phyloP scores from a whole-genome alignment of 192 early-diverging fungal species.

The Mortierella antarctica region DNA sequence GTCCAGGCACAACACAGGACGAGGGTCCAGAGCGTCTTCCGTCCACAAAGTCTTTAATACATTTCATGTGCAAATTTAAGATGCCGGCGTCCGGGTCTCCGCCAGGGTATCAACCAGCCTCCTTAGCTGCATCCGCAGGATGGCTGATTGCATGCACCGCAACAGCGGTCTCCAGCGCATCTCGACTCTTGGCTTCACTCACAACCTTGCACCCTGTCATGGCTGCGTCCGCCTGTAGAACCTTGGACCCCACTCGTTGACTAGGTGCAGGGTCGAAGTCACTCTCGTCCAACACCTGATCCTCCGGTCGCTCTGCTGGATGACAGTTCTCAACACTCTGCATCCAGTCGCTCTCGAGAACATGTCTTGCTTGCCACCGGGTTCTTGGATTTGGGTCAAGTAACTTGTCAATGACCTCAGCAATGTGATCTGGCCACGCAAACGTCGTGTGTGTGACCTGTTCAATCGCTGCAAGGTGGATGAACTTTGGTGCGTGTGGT shows the following conservation, averaged over 20 bases:
- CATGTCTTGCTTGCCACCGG: conserved; percentile 58
- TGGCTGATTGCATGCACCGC: no score
- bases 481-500: conserved; percentile 5
- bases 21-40: no score
- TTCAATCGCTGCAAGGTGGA: conserved; percentile 31
- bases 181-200: conserved; percentile 16
- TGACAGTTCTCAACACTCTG: conserved; percentile 55
- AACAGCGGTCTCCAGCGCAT: background rate
- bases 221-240: conserved; percentile 2
- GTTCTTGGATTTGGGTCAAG: conserved; percentile 53
- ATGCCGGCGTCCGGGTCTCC: no score
- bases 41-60: no score
- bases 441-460: conserved; percentile 3
- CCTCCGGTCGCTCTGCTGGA: conserved; percentile 21
- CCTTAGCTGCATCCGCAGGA: no score
- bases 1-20: no score
- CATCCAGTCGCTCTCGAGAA: conserved; percentile 56
- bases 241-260: conserved; percentile 46
- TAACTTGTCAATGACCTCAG: conserved; percentile 43
- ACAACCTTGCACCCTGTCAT: conserved; percentile 16
- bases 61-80: no score
- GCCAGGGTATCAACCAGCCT: no score
- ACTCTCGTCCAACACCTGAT: conserved; percentile 29
- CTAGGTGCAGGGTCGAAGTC: conserved; percentile 28
- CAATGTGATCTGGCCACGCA: conserved; percentile 31